phyloP scores from a whole-genome alignment of 257 asterid genomes.

The Solanum infundibuliforme region DNA sequence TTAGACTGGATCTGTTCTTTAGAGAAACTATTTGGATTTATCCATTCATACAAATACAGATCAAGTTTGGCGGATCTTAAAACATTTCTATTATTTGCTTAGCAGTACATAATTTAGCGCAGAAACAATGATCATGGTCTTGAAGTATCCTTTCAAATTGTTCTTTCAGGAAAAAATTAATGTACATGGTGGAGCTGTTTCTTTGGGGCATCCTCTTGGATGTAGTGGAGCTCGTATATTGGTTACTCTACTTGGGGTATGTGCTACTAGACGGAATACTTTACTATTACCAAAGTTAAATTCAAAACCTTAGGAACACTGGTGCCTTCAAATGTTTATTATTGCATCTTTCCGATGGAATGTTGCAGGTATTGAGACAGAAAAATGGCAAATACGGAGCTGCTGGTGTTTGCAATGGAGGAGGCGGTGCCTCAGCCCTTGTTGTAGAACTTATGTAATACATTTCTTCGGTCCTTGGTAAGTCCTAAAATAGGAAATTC shows the following conservation, averaged over 20 bases:
- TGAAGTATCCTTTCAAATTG: neutral
- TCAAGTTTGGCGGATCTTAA: neutral
- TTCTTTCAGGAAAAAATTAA: conserved; percentile 71
- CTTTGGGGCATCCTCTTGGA: conserved; percentile 98
- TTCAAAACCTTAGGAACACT: neutral
- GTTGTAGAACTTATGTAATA: conserved; percentile 66
- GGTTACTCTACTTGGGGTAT: conserved; percentile 94
- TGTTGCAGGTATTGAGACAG: conserved; percentile 65
- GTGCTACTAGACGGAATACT: neutral
- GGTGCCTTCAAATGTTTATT: neutral
- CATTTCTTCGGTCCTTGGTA: neutral
- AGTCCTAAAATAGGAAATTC: neutral
- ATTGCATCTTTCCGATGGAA: neutral
- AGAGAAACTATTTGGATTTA: neutral
- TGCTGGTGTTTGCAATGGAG: conserved; percentile 93
- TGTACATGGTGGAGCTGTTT: conserved; percentile 93
- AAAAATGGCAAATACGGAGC: conserved; percentile 79
- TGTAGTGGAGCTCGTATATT: conserved; percentile 99
- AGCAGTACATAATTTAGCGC: neutral
- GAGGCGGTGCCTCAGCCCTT: conserved; percentile 97
- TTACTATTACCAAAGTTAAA: neutral
- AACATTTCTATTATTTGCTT: neutral
- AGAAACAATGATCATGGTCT: neutral
- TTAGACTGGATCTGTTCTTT: neutral
- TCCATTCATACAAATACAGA: neutral